Conservation (phyloP, 345 rosid species). For the Acer saccharum region DNA sequence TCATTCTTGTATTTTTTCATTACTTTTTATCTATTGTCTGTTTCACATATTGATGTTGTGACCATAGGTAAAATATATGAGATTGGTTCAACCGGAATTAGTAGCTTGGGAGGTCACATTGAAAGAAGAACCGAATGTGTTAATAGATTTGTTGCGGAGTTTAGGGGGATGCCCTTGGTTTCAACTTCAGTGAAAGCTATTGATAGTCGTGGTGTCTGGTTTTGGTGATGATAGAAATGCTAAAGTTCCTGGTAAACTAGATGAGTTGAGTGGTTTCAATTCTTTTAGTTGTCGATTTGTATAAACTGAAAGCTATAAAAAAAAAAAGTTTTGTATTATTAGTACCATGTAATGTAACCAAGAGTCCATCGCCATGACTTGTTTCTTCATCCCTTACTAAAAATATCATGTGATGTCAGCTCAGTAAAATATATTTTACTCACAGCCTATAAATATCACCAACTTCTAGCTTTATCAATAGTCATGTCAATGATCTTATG, state of each 20-base stretch:
- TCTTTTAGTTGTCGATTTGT: slow-evolving; percentile 20
- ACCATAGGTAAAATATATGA: slow-evolving; percentile 81
- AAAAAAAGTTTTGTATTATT: slow-evolving; percentile 15
- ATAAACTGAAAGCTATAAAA: slow-evolving; percentile 12
- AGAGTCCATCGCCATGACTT: background rate
- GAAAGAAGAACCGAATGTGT: slow-evolving; percentile 76
- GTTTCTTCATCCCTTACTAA: too few species aligned
- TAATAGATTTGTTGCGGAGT: slow-evolving; percentile 76
- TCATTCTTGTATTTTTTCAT: background rate
- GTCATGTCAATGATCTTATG: too few species aligned
- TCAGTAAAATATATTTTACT: too few species aligned
- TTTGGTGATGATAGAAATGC: slow-evolving; percentile 58
- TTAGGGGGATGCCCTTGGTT: slow-evolving; percentile 81
- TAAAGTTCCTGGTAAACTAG: slow-evolving; percentile 21
- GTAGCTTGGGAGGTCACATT: slow-evolving; percentile 88
- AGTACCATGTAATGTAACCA: slow-evolving; percentile 19
- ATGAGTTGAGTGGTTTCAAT: slow-evolving; percentile 22
- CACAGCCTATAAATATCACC: too few species aligned
- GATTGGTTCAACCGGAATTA: slow-evolving; percentile 95
- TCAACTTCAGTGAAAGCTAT: slow-evolving; percentile 73
- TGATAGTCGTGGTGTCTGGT: slow-evolving; percentile 73
- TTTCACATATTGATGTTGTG: background rate
- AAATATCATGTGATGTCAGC: too few species aligned
- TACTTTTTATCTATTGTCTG: background rate
- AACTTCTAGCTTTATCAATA: too few species aligned